Conservation (phyloP, 495 filamentous ascomycete genomes). For the Pseudomonodictys pantanalensis region DNA sequence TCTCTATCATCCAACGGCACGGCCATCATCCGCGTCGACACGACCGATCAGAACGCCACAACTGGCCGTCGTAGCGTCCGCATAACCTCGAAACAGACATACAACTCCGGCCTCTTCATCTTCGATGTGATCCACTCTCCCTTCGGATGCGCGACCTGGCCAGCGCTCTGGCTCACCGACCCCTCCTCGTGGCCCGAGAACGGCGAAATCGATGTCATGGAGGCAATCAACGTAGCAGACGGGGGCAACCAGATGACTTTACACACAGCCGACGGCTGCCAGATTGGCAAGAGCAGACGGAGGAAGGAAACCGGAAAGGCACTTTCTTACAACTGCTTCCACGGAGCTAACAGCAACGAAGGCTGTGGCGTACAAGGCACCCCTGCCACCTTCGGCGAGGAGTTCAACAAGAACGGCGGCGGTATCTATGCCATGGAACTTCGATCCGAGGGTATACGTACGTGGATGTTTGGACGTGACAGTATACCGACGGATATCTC, state of each 20-base stretch:
- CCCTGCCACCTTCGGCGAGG: conserved; percentile 16
- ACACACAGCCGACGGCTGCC: conserved; percentile 36
- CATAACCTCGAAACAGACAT: conserved; percentile 38
- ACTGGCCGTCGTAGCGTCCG: conserved; percentile 41
- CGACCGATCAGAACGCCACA: conserved; percentile 37
- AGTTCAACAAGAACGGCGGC: conserved; percentile 35
- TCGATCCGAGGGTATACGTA: conserved; percentile 27
- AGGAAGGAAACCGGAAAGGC: conserved; percentile 35
- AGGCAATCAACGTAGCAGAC: conserved; percentile 31
- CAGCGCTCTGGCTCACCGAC: conserved; percentile 41
- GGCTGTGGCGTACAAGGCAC: conserved; percentile 35
- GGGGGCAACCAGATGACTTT: conserved; percentile 41
- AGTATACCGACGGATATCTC: conserved; percentile 29
- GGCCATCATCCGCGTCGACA: conserved; percentile 55
- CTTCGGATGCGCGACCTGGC: conserved; percentile 43
- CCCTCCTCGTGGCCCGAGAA: conserved; percentile 40
- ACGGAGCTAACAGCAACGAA: conserved; percentile 27
- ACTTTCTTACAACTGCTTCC: conserved; percentile 31
- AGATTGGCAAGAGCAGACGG: conserved; percentile 44
- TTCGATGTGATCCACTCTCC: conserved; percentile 43
- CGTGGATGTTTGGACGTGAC: conserved; percentile 34
- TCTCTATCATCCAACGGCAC: conserved; percentile 41
- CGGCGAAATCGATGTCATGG: conserved; percentile 43
- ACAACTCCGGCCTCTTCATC: conserved; percentile 39
- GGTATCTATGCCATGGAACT: conserved; percentile 35